These are phyloP conservation scores for Pezicula carpinea DNA, from an alignment of 2,329 filamentous ascomycete genomes.

Conservation along the genomic window DNA sequence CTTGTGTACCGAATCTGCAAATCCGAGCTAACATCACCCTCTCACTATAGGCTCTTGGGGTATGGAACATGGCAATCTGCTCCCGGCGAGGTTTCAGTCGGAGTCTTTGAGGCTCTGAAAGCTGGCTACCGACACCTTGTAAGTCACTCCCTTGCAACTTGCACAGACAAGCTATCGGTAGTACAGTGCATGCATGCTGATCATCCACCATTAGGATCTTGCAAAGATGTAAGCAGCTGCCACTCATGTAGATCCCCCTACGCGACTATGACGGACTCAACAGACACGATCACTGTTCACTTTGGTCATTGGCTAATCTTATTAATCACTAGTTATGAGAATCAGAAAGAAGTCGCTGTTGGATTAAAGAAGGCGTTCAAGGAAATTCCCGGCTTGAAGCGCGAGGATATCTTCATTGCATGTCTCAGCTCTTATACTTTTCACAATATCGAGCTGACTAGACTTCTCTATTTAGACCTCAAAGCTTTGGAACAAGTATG, in stretches of 20 bases:
- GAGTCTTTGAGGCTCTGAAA: conserved; percentile 60
- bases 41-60: conserved; percentile 9
- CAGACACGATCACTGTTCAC: neutral
- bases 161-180: neutral
- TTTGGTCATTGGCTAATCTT: conserved; percentile 38
- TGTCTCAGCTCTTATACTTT: conserved; percentile 1
- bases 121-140: conserved; percentile 59
- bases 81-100: conserved; percentile 58
- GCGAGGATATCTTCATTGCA: conserved; percentile 50
- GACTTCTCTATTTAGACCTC: conserved; percentile 41
- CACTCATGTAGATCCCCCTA: neutral
- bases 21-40: conserved; percentile 34
- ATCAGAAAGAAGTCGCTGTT: conserved; percentile 55
- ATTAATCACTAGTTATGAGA: conserved; percentile 40
- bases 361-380: conserved; percentile 45
- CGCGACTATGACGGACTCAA: neutral
- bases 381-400: conserved; percentile 45
- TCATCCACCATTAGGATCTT: conserved; percentile 4
- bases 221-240: conserved; percentile 6
- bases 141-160: conserved; percentile 2
- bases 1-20: conserved; percentile 40
- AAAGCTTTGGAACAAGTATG: conserved; percentile 57
- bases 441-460: neutral
- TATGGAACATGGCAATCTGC: conserved; percentile 65
- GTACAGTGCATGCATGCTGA: neutral